Base-by-base conservation (phyloP, 805 yeast species). In the Myxozyma kluyveri region DNA sequence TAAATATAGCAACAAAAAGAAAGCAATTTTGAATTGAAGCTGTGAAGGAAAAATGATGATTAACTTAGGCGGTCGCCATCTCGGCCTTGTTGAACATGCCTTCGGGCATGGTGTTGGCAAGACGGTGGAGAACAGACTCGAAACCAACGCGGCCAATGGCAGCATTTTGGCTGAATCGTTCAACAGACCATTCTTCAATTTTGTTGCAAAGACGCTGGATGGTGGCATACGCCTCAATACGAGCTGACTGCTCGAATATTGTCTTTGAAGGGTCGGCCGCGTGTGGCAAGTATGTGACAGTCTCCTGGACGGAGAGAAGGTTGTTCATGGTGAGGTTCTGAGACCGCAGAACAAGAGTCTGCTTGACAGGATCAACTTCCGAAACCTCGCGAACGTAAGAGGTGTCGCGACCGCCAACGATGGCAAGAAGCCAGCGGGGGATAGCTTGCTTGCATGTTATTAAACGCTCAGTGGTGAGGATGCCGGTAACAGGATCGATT, bases 121-220 rank as follows among this genome's bases (percentile, higher is more conserved):
- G 51, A 52, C 62, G 60, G 41, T 78, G 67, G 50, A 91, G 73
- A 2, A 93, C 97, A 2, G 79, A 68, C 57, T 93, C 98, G 61
- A 91, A 90, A 0, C 96, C 99, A 27, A 70, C 61, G 61, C 82
- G 84, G 27, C 99, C 99, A 61, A 79, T 79, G 49, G 70, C 70
- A 14, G 98, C 96, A 68, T 91, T 91, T 66, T 87, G 93, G 41
- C 83, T 81, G 69, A 91, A 93, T 66, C 97, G 75, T 64, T 86
- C 87, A 4, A 88, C 84, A 0, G 90, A 80, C 96, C 96, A 91
- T 45, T 88, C 95, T 68, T 91, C 99, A 56, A 91, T 74, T 67
- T 86, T 83, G 65, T 82, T 86, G 67, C 95, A 85, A 3, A 93
- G 69, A 52, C 80, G 76, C 49, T 75, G 70, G 69, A 88, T 77